Conservation (phyloP, 805 yeast species). For the Helenozyma baotianmanensis region DNA sequence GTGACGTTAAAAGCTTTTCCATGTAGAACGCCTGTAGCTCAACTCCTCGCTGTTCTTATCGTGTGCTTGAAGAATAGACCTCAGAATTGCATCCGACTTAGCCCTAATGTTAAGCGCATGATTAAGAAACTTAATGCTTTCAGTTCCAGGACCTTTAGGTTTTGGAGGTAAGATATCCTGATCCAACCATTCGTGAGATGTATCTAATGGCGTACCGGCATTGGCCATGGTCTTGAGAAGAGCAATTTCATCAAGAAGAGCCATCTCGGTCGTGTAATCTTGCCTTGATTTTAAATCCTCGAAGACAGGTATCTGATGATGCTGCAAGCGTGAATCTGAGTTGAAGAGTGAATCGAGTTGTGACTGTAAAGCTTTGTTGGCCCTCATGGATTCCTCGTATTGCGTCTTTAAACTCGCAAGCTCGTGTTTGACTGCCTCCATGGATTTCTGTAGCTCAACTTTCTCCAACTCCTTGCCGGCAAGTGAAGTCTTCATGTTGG, state of each 20-base stretch:
- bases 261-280: slow-evolving; percentile 26
- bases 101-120: slow-evolving; percentile 1
- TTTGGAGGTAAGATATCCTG: not conserved
- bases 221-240: slow-evolving; percentile 34
- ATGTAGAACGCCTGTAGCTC: too few species aligned
- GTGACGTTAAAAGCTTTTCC: not conserved
- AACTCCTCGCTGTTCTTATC: not conserved
- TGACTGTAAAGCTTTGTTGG: slow-evolving; percentile 18
- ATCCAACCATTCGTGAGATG: too few species aligned
- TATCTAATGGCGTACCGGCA: too few species aligned
- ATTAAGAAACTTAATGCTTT: not conserved
- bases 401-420: slow-evolving; percentile 16
- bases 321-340: slow-evolving; percentile 10
- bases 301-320: slow-evolving; percentile 19
- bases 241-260: slow-evolving; percentile 42
- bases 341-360: slow-evolving; percentile 26
- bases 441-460: slow-evolving; percentile 11
- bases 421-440: slow-evolving; percentile 5
- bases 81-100: slow-evolving; percentile 1
- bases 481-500: slow-evolving; percentile 33
- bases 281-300: slow-evolving; percentile 30
- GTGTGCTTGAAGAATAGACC: slow-evolving; percentile 6
- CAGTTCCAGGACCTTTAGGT: not conserved
- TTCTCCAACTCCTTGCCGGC: slow-evolving; percentile 25
- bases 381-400: slow-evolving; percentile 15